These are phyloP conservation scores for Aspergillus sojae DNA, from an alignment of 2,329 filamentous ascomycete genomes.

Conservation along the genomic window DNA sequence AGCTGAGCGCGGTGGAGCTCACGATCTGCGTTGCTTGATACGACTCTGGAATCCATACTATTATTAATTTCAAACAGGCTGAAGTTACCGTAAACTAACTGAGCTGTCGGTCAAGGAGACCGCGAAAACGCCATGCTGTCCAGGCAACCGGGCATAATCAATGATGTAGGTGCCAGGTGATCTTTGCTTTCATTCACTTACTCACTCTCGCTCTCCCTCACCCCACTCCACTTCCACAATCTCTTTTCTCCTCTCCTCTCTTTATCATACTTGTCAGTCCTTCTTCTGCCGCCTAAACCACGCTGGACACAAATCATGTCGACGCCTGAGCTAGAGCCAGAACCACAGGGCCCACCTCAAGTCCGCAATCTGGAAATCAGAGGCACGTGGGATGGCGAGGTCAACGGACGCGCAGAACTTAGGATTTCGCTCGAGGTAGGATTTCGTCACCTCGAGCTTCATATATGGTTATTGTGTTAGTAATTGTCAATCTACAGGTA, in stretches of 20 bases:
- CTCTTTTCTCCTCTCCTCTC: neutral
- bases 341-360: slow-evolving; percentile 13
- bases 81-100: neutral
- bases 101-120: neutral
- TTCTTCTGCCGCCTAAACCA: neutral
- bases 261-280: neutral
- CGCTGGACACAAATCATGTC: neutral
- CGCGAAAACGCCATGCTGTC: neutral
- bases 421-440: slow-evolving; percentile 35
- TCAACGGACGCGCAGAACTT: slow-evolving; percentile 26
- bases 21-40: neutral
- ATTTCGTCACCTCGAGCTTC: neutral
- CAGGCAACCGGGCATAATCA: neutral
- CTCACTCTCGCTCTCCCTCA: slow-evolving; percentile 5
- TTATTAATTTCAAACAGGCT: neutral
- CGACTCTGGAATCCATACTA: neutral
- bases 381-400: slow-evolving; percentile 35
- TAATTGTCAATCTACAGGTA: slow-evolving; percentile 21
- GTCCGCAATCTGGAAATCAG: slow-evolving; percentile 34
- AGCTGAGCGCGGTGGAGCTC: neutral
- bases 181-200: neutral
- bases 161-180: neutral
- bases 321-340: neutral
- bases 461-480: neutral
- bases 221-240: neutral